Evolutionary conservation across 192 early-diverging fungal species (phyloP).

Genomic region (Coemansia sp.): DNA sequence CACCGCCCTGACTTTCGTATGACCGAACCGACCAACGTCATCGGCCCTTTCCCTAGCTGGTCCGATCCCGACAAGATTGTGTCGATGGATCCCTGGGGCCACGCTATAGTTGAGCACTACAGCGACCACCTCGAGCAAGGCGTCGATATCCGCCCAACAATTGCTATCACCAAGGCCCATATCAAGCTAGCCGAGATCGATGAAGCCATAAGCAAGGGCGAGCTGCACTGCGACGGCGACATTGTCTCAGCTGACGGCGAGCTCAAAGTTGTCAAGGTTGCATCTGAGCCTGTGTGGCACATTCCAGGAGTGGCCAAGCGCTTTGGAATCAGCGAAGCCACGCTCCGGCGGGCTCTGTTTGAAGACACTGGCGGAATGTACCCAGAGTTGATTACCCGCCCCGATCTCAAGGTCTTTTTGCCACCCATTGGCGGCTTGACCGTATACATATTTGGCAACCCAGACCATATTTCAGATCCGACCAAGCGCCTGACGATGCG

Average conservation of each 20-base stretch:
- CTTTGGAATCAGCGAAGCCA: slow-evolving; percentile 81
- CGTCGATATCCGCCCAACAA: slow-evolving; percentile 84
- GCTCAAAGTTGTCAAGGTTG: slow-evolving; percentile 86
- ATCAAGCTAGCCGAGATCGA: slow-evolving; percentile 93
- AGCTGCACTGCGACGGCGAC: slow-evolving; percentile 75
- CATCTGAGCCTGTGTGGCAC: slow-evolving; percentile 94
- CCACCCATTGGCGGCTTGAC: slow-evolving; percentile 92
- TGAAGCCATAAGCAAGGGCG: slow-evolving; percentile 62
- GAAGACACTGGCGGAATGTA: slow-evolving; percentile 96
- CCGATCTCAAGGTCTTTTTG: slow-evolving; percentile 89
- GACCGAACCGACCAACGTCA: slow-evolving; percentile 81
- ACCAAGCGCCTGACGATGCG: slow-evolving; percentile 78
- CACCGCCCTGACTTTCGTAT: slow-evolving; percentile 85
- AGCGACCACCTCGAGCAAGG: slow-evolving; percentile 63
- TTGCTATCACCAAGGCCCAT: slow-evolving; percentile 92
- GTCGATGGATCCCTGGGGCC: slow-evolving; percentile 91
- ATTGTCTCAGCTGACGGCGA: slow-evolving; percentile 79
- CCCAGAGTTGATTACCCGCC: slow-evolving; percentile 89
- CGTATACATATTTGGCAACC: slow-evolving; percentile 92
- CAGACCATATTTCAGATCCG: slow-evolving; percentile 76
- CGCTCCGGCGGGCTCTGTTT: slow-evolving; percentile 80
- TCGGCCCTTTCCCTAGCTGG: slow-evolving; percentile 82
- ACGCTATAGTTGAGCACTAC: slow-evolving; percentile 68
- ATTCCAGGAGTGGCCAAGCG: slow-evolving; percentile 88
- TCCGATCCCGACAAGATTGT: slow-evolving; percentile 85